Evolutionary conservation across 164 flowering plant genomes (phyloP).

Genomic region (Nymphaea thermarum): DNA sequence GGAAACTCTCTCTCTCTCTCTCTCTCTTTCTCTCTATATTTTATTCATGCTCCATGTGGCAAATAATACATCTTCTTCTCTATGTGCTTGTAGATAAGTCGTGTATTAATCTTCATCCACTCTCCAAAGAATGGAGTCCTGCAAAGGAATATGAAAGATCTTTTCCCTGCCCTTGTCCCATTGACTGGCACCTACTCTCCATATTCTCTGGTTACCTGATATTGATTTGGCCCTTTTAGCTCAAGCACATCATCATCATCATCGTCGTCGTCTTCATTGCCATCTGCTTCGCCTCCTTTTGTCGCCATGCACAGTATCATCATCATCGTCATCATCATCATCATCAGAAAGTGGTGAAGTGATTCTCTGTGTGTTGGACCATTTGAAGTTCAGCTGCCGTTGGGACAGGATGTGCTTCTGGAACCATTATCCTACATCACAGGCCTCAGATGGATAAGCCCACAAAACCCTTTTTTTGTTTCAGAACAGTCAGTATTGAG

Average conservation of each 20-base stretch:
- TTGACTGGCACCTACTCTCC: too few species aligned
- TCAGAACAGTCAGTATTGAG: not conserved
- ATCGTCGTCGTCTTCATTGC: too few species aligned
- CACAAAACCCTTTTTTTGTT: not conserved
- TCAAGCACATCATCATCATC: too few species aligned
- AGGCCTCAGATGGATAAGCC: not conserved
- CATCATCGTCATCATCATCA: too few species aligned
- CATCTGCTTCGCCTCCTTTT: too few species aligned
- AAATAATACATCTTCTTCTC: not conserved
- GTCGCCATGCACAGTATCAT: too few species aligned
- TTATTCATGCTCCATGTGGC: not conserved
- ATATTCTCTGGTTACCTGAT: too few species aligned
- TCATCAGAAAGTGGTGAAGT: conserved; percentile 44
- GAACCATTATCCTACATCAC: conserved; percentile 34
- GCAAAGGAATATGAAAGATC: not conserved
- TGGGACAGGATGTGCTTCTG: conserved; percentile 59
- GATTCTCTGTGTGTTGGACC: conserved; percentile 47
- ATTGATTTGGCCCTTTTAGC: too few species aligned
- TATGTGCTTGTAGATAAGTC: not conserved
- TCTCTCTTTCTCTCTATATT: too few species aligned
- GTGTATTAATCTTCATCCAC: not conserved
- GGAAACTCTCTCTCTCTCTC: not conserved
- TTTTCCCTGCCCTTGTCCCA: too few species aligned
- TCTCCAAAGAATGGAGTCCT: not conserved
- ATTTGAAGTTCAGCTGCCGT: conserved; percentile 64